Conservation (phyloP, 345 rosid species). For the Heritiera fomes region DNA sequence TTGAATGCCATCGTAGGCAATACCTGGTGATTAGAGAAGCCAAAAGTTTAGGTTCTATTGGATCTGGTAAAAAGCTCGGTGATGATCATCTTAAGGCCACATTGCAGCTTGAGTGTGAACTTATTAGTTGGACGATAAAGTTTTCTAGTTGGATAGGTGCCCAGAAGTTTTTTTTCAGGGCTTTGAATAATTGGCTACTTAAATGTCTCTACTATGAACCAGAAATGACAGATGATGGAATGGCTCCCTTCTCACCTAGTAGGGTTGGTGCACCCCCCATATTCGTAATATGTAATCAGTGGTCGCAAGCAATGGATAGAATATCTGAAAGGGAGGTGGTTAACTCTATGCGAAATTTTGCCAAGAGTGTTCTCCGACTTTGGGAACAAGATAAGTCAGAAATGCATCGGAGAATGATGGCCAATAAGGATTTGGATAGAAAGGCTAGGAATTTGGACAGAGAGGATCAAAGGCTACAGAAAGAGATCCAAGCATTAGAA, state of each 20-base stretch:
- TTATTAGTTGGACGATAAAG: conserved; percentile 67
- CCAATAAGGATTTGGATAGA: conserved; percentile 64
- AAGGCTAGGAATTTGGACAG: conserved; percentile 61
- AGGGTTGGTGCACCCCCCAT: conserved; percentile 91
- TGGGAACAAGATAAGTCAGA: conserved; percentile 79
- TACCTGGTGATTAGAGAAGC: conserved; percentile 74
- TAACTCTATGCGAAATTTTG: conserved; percentile 66
- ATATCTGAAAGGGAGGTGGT: conserved; percentile 89
- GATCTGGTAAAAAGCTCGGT: conserved; percentile 60
- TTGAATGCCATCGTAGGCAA: conserved; percentile 83
- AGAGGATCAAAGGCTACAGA: conserved; percentile 85
- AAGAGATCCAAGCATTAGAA: conserved; percentile 84
- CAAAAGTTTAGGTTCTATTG: conserved; percentile 55
- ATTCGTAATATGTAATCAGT: conserved; percentile 92
- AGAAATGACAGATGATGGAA: conserved; percentile 85
- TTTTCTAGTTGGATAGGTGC: conserved; percentile 81
- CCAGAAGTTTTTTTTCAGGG: conserved; percentile 72
- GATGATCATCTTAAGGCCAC: conserved; percentile 71
- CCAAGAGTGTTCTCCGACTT: conserved; percentile 60
- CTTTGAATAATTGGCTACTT: conserved; percentile 83
- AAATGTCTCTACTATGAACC: conserved; percentile 87
- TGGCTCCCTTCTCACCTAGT: conserved; percentile 87
- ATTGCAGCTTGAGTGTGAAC: conserved; percentile 70
- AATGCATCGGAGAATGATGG: conserved; percentile 49
- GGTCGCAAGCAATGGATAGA: conserved; percentile 80